phyloP scores from a whole-genome alignment of 495 filamentous ascomycete genomes.

The Poronia punctata region DNA sequence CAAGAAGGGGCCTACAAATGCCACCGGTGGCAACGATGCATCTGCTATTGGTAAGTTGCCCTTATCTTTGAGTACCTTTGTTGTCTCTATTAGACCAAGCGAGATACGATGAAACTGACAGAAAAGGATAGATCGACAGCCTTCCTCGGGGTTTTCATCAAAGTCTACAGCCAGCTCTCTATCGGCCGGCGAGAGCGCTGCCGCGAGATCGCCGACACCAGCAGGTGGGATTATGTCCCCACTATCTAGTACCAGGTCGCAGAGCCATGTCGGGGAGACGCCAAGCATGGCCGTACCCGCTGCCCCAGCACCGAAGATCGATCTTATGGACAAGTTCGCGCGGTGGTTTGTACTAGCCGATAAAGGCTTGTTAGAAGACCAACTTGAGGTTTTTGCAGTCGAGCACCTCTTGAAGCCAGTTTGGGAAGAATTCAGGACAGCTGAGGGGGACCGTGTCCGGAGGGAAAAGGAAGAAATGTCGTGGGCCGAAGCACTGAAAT shows the following conservation, averaged over 20 bases:
- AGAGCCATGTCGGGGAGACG: neutral
- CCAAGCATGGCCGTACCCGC: neutral
- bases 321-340: constrained; percentile 34
- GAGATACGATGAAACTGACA: no score
- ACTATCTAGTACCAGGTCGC: neutral
- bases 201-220: neutral
- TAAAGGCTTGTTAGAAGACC: constrained; percentile 32
- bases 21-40: neutral
- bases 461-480: constrained; percentile 36
- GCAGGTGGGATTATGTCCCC: neutral
- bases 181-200: neutral
- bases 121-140: no score
- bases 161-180: neutral
- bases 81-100: no score
- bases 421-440: constrained; percentile 25
- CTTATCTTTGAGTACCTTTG: no score
- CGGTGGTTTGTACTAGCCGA: constrained; percentile 42
- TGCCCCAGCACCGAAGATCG: constrained; percentile 4
- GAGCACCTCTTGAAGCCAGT: constrained; percentile 26
- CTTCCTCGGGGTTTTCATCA: neutral
- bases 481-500: constrained; percentile 30
- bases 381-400: constrained; percentile 28
- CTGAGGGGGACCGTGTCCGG: constrained; percentile 29
- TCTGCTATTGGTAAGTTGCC: constrained; percentile 1
- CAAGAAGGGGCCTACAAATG: neutral